Evolutionary conservation across 495 filamentous ascomycete species (phyloP), one percentile per base, ranked within the genome.

Genomic region (Annulohypoxylon bovei): DNA sequence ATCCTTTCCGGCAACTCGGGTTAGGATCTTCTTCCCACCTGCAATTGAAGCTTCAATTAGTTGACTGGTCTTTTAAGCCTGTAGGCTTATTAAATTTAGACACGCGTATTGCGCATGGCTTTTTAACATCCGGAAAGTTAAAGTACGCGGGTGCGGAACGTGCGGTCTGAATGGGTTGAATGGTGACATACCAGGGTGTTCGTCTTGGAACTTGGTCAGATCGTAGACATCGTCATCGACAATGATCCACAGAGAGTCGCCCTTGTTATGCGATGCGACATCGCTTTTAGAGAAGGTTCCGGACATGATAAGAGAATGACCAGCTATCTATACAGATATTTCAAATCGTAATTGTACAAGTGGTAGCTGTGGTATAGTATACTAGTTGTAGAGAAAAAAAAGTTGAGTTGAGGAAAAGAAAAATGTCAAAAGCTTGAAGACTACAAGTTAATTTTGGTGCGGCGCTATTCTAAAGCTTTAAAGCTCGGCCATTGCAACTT

Each of bases 1-100:
- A 72, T 99, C 96, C 79, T 98, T 99, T 72, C 95, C 95, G 47
- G 89, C 95, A 14, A 98, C 94, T 63, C 95, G 85, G 73, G 93
- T 89, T 59, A 99, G 89, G 79, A 99, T 99, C 84, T 98, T 99
- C 88, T 98, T 97, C 73, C 95, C 95, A 80, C 94, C 93, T 90
- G 75, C 54, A 70, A 72, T 78, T 60, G 28, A 55, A 20, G 28
- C 8, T 39, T 33, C 7, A 18, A 22, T 72, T 57, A 72, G 60
- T 37, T 22, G 18, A 39, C 33, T 39, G 18, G 9, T 28, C 22
- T 56, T 28, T 6, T 42, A 47, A 40, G 12, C 30, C 28, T 44
- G 55, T 42, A 47, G 33, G 12, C 30, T 35, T 44, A 59, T 63
- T 33, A 2, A 2, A 58, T 74, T 72, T 14, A 22, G 18, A 33